phyloP scores from a whole-genome alignment of 148 eudicot species.

The Camellia sinensis region DNA sequence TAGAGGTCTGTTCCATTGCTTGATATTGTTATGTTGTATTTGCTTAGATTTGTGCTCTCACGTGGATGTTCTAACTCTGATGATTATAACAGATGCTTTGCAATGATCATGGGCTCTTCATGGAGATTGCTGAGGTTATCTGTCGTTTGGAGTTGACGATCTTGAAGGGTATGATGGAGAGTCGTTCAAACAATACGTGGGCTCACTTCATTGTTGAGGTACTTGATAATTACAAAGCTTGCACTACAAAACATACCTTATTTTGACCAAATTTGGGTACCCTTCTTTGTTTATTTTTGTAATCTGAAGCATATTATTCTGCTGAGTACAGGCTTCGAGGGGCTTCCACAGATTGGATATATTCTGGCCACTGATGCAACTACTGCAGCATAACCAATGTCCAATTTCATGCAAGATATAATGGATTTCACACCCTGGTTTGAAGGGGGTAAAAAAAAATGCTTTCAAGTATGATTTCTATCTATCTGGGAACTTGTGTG shows the following conservation, averaged over 20 bases:
- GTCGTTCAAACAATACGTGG: conserved; percentile 39
- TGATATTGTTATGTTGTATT: background rate
- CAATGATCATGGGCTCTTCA: conserved; percentile 54
- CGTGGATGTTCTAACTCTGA: background rate
- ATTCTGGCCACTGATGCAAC: conserved; percentile 85
- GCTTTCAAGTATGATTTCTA: too few relatives aligned
- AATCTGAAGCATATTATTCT: background rate
- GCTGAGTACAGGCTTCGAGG: conserved; percentile 44
- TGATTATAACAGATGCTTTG: conserved; percentile 59
- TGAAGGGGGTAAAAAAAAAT: background rate
- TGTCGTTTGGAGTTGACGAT: conserved; percentile 58
- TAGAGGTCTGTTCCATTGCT: conserved; percentile 50
- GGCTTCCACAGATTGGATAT: conserved; percentile 70
- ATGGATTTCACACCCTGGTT: background rate
- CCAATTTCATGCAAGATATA: conserved; percentile 15
- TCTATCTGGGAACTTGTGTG: too few relatives aligned
- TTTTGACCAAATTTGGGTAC: too few relatives aligned
- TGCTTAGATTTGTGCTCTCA: background rate
- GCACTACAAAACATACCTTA: background rate
- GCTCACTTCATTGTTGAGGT: conserved; percentile 76
- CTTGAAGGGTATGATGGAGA: conserved; percentile 65
- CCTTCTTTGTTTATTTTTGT: too few relatives aligned
- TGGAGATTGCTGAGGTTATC: conserved; percentile 74
- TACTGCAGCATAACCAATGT: conserved; percentile 39
- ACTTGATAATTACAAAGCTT: conserved; percentile 14